Conservation (phyloP, 2,329 filamentous ascomycete genomes). For the Exophiala lecanii-corni region DNA sequence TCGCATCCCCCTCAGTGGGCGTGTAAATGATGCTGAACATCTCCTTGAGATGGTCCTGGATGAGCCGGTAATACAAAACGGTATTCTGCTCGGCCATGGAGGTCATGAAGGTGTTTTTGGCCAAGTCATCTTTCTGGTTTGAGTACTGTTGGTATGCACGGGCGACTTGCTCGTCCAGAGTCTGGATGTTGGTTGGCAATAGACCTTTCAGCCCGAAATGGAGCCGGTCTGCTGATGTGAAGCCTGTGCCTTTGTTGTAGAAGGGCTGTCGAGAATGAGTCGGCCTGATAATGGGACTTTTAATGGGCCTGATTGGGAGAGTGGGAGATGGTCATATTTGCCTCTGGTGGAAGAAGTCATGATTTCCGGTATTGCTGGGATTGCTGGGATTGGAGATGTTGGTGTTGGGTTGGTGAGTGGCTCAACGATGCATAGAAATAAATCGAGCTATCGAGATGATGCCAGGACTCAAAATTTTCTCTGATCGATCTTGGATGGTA, state of each 20-base stretch:
- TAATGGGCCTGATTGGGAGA: background rate
- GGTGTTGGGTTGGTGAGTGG: too few relatives aligned
- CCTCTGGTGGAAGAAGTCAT: too few relatives aligned
- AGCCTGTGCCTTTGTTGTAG: slow-evolving; percentile 82
- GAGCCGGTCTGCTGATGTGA: slow-evolving; percentile 62
- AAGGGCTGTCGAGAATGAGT: slow-evolving; percentile 57
- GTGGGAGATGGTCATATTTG: background rate
- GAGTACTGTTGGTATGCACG: slow-evolving; percentile 78
- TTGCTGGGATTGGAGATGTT: too few relatives aligned
- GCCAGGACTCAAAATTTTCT: too few relatives aligned
- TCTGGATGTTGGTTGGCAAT: slow-evolving; percentile 67
- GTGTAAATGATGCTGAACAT: slow-evolving; percentile 93
- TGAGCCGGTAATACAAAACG: slow-evolving; percentile 70
- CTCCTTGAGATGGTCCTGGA: slow-evolving; percentile 73
- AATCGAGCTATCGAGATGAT: too few relatives aligned
- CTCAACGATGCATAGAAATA: too few relatives aligned
- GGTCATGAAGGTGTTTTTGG: slow-evolving; percentile 84
- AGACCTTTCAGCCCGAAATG: slow-evolving; percentile 68
- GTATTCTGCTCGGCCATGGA: slow-evolving; percentile 82
- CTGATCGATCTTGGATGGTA: too few relatives aligned
- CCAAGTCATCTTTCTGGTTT: slow-evolving; percentile 58
- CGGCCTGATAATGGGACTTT: slow-evolving; percentile 1
- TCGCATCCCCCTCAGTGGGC: slow-evolving; percentile 76
- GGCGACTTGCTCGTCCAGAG: slow-evolving; percentile 68
- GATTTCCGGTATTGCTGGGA: too few relatives aligned